Evolutionary conservation across 768 basidiomycete species (phyloP), one percentile per base, ranked within the genome.

Genomic region (Amanita thiersii): DNA sequence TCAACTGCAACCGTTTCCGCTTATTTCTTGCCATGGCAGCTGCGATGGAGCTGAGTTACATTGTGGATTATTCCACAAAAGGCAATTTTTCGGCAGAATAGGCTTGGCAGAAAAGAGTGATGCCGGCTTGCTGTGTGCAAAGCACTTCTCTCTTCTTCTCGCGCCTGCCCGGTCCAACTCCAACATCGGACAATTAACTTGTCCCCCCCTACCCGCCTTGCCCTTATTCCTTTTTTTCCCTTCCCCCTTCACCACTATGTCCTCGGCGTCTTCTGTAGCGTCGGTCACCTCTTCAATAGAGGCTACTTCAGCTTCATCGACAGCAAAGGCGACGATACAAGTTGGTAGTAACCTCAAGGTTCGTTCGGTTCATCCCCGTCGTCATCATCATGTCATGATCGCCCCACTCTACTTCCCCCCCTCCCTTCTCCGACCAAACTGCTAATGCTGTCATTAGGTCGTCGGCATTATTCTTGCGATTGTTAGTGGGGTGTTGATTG

Each of bases 401-500:
- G 45, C 32, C 34, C 35, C 28, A 19, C 32, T 26, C 23, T 40
- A 32, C 28, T n/a, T n/a, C n/a, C n/a, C n/a, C n/a, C n/a, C n/a
- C n/a, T n/a, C n/a, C n/a, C n/a, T n/a, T n/a, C n/a, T n/a, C n/a
- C n/a, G n/a, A n/a, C n/a, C n/a, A n/a, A n/a, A n/a, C n/a, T n/a
- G n/a, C n/a, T n/a, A n/a, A n/a, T n/a, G n/a, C n/a, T n/a, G 30
- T n/a, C 14, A 28, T 10, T 55, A 85, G 82, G 51, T 86, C 55
- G 78, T 87, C 50, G 86, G 87, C 8, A 77, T 90, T 50, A 59
- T 87, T 35, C 74, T 90, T 46, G 86, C 88, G 37, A 57, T 91
- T 38, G 52, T 58, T 26, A 89, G 85, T 54, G 96, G 94, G 5
- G 30, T 91, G 20, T 77, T 99, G 47, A 99, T 98, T 47, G 96